phyloP scores from a whole-genome alignment of 192 early-diverging fungal species.

The Backusella liffmaniae region DNA sequence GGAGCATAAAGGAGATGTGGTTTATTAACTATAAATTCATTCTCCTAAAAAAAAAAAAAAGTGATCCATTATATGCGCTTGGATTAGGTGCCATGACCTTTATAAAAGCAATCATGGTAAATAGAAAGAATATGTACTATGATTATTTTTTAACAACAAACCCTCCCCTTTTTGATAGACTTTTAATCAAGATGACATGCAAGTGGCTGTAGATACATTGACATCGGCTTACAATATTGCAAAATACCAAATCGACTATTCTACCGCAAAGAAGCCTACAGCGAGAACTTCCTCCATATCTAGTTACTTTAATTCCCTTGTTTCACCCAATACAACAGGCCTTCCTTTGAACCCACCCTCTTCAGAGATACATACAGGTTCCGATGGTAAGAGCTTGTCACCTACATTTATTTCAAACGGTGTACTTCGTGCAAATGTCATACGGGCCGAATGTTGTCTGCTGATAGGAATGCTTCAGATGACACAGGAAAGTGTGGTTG shows the following conservation, averaged over 20 bases:
- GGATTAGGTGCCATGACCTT: conserved; percentile 47
- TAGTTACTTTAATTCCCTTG: conserved; percentile 23
- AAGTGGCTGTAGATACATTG: conserved; percentile 41
- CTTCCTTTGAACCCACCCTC: conserved; percentile 17
- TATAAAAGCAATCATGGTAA: conserved; percentile 37
- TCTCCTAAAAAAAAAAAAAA: not conserved
- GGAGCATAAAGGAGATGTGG: not conserved
- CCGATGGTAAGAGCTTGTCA: not conserved
- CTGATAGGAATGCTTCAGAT: conserved; percentile 46
- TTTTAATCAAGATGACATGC: conserved; percentile 45
- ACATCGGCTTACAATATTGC: conserved; percentile 39
- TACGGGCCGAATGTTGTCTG: conserved; percentile 47
- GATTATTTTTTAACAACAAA: not conserved
- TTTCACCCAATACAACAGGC: not conserved
- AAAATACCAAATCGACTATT: conserved; percentile 40
- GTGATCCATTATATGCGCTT: conserved; percentile 48
- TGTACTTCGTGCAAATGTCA: conserved; percentile 42
- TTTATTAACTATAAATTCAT: not conserved
- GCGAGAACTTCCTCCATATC: conserved; percentile 35
- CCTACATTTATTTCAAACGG: conserved; percentile 35
- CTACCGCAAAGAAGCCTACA: conserved; percentile 17
- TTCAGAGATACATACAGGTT: conserved; percentile 4
- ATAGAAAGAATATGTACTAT: not conserved
- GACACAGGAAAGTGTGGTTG: conserved; percentile 47
- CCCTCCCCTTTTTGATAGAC: conserved; percentile 24